A percentile compares a stretch with the other conserved stretches of the same genome.
phyloP scores from a whole-genome alignment of 768 basidiomycete species.

The Sporobolomyces roseus region DNA sequence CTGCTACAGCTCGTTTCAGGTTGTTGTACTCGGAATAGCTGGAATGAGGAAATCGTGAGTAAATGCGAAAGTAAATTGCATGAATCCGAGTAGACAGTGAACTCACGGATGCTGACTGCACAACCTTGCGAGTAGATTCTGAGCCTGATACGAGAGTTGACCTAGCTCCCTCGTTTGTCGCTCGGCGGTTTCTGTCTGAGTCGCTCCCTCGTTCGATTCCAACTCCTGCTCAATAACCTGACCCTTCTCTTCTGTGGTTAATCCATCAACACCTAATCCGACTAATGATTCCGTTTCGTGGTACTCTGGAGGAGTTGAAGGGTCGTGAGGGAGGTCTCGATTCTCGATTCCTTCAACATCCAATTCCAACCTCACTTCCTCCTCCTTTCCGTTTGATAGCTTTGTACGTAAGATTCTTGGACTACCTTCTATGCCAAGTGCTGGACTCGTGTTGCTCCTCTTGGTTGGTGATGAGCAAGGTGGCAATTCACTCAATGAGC shows the following conservation, averaged over 20 bases:
- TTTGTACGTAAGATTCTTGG: slow-evolving; percentile 26
- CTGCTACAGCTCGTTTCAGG: slow-evolving; percentile 30
- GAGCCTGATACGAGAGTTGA: not conserved
- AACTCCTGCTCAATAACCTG: not conserved
- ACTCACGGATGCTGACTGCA: slow-evolving; percentile 34
- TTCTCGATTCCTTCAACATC: not conserved
- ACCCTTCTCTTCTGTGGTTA: no score
- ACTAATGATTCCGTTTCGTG: not conserved
- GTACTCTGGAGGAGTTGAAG: slow-evolving; percentile 24
- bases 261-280: no score
- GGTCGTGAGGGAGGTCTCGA: slow-evolving; percentile 1
- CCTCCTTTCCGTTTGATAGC: not conserved
- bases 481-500: slow-evolving; percentile 2
- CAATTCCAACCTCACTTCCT: not conserved
- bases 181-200: slow-evolving; percentile 22
- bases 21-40: slow-evolving; percentile 36
- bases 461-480: slow-evolving; percentile 25
- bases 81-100: not conserved
- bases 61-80: not conserved
- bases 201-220: not conserved
- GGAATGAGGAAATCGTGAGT: not conserved
- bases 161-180: slow-evolving; percentile 15
- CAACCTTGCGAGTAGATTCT: slow-evolving; percentile 2
- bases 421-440: not conserved
- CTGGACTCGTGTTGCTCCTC: slow-evolving; percentile 21